These are phyloP conservation scores for Suillus hirtellus DNA, from an alignment of 768 basidiomycete species.

Conservation along the genomic window DNA sequence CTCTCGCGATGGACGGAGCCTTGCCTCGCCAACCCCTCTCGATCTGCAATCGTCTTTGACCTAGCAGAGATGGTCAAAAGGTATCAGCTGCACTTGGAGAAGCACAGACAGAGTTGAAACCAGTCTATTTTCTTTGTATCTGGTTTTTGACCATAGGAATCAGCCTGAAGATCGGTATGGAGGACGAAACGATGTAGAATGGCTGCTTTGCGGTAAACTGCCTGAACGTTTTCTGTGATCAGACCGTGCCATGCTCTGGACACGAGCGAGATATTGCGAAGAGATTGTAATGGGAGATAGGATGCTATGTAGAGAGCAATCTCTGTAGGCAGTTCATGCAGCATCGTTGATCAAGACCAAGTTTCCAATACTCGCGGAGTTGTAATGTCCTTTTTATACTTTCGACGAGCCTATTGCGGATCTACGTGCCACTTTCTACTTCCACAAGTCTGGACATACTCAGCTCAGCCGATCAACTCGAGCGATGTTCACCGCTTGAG, in stretches of 20 bases:
- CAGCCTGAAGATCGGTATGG: constrained; percentile 32
- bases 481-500: no score
- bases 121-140: constrained; percentile 45
- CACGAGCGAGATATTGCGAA: constrained; percentile 38
- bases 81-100: constrained; percentile 8
- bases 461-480: no score
- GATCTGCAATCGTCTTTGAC: constrained; percentile 45
- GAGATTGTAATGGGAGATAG: constrained; percentile 47
- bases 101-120: constrained; percentile 57
- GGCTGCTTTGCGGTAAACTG: constrained; percentile 62
- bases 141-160: constrained; percentile 35
- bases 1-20: constrained; percentile 40
- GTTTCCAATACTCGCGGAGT: not conserved
- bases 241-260: constrained; percentile 52
- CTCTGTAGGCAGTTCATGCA: constrained; percentile 57
- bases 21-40: constrained; percentile 57
- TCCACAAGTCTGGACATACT: no score
- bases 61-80: constrained; percentile 33
- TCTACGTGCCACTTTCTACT: no score
- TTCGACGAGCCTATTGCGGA: no score
- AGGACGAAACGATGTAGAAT: constrained; percentile 48
- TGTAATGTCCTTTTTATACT: no score
- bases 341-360: constrained; percentile 26
- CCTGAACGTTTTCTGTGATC: constrained; percentile 44
- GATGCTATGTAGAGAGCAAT: constrained; percentile 50